Conservation (phyloP, 176 grass and related monocot genomes). For the Ampelocalamus luodianensis region DNA sequence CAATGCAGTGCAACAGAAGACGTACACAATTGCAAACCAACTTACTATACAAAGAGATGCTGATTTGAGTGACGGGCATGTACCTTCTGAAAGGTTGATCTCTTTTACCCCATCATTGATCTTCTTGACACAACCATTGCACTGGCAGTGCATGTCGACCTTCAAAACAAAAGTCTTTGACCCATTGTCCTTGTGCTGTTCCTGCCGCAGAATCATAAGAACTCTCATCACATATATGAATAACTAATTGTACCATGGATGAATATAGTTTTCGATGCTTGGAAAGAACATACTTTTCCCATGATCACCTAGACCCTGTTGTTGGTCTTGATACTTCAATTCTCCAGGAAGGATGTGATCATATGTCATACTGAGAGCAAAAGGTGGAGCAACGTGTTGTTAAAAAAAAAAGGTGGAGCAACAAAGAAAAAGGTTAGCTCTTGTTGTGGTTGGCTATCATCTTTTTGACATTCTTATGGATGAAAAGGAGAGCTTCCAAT, state of each 20-base stretch:
- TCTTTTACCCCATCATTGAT: slow-evolving; percentile 45
- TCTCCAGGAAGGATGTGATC: slow-evolving; percentile 15
- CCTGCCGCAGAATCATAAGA: slow-evolving; percentile 32
- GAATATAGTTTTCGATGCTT: neutral
- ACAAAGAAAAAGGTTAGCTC: slow-evolving; percentile 14
- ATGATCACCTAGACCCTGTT: slow-evolving; percentile 30
- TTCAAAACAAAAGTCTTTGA: slow-evolving; percentile 33
- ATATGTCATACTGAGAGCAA: slow-evolving; percentile 39
- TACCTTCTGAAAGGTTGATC: slow-evolving; percentile 45
- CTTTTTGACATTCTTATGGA: slow-evolving; percentile 31
- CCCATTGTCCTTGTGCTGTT: neutral
- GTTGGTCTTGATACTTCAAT: neutral
- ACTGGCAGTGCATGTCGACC: slow-evolving; percentile 47
- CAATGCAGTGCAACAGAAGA: neutral
- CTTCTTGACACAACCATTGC: slow-evolving; percentile 52
- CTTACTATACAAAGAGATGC: neutral
- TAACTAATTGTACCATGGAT: neutral
- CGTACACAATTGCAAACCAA: neutral
- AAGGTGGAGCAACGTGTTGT: neutral
- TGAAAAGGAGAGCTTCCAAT: slow-evolving; percentile 19
- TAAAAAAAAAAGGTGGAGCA: neutral
- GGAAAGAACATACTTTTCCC: slow-evolving; percentile 27
- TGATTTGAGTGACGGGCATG: neutral
- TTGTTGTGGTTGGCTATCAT: slow-evolving; percentile 40
- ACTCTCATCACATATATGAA: neutral